Percentiles rank a stretch among this genome's conserved stretches.
Evolutionary conservation across 2,329 filamentous ascomycete genomes (phyloP).

Genomic region (Teratosphaeria nubilosa): DNA sequence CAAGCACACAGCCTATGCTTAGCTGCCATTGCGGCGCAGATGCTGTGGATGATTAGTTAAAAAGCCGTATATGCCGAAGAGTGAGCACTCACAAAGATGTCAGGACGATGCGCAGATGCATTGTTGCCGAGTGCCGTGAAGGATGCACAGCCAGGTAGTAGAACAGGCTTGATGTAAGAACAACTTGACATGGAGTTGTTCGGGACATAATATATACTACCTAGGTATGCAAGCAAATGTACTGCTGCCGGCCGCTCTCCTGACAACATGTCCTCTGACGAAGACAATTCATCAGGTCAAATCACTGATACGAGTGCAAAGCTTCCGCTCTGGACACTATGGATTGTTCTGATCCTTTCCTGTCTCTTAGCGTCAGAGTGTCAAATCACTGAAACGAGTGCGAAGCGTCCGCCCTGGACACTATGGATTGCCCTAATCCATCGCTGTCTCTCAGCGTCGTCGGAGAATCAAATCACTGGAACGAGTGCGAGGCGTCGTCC

Average conservation of each 20-base stretch:
- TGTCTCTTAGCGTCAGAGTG: background rate
- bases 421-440: too few species aligned
- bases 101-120: background rate
- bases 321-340: background rate
- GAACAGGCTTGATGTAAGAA: background rate
- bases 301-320: background rate
- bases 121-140: background rate
- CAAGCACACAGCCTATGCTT: background rate
- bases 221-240: background rate
- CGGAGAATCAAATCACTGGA: too few species aligned
- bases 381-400: background rate
- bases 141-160: background rate
- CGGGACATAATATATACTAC: background rate
- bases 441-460: background rate
- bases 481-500: background rate
- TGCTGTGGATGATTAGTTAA: background rate
- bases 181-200: background rate
- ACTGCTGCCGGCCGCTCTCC: background rate
- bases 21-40: background rate
- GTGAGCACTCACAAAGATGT: background rate
- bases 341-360: background rate
- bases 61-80: background rate
- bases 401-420: background rate
- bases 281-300: background rate
- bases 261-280: background rate